Evolutionary conservation across 2,329 filamentous ascomycete genomes (phyloP).

Genomic region (Ustilaginoidea virens): DNA sequence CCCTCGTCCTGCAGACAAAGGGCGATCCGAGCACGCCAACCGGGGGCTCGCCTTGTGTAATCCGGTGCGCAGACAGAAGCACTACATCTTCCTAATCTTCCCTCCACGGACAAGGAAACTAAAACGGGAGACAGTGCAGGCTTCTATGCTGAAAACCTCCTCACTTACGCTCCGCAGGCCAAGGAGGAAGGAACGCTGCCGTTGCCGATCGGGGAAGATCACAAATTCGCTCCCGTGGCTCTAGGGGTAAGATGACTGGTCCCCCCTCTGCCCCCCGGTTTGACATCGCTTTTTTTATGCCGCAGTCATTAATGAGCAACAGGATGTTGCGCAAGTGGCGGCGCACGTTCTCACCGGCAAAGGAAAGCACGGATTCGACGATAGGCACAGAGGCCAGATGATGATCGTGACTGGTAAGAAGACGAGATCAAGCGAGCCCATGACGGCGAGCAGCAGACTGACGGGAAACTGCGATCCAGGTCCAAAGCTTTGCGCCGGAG

Average conservation of each 20-base stretch:
- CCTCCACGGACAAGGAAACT: no score
- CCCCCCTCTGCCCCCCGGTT: no score
- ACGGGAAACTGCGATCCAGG: no score
- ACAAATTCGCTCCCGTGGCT: conserved; percentile 34
- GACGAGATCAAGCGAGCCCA: no score
- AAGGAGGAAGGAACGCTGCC: conserved; percentile 27
- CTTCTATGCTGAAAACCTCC: conserved; percentile 36
- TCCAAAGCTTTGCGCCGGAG: conserved; percentile 28
- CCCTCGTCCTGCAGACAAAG: conserved; percentile 24
- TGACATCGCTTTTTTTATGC: no score
- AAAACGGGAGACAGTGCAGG: conserved; percentile 25
- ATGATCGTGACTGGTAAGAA: conserved; percentile 30
- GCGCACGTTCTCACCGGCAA: conserved; percentile 31
- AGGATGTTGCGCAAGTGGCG: conserved; percentile 31
- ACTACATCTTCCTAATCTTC: no score
- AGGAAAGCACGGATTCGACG: conserved; percentile 32
- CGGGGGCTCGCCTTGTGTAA: conserved; percentile 28
- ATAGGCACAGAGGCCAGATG: conserved; percentile 34
- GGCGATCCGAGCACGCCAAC: conserved; percentile 22
- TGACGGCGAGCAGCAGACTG: no score
- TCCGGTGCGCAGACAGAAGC: conserved; percentile 26
- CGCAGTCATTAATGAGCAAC: conserved; percentile 3
- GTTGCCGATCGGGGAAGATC: conserved; percentile 27
- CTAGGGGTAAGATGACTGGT: conserved; percentile 28
- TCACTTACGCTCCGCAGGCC: conserved; percentile 29